Conservation (phyloP, 176 grass and related monocot species). For the Bothriochloa decipiens region DNA sequence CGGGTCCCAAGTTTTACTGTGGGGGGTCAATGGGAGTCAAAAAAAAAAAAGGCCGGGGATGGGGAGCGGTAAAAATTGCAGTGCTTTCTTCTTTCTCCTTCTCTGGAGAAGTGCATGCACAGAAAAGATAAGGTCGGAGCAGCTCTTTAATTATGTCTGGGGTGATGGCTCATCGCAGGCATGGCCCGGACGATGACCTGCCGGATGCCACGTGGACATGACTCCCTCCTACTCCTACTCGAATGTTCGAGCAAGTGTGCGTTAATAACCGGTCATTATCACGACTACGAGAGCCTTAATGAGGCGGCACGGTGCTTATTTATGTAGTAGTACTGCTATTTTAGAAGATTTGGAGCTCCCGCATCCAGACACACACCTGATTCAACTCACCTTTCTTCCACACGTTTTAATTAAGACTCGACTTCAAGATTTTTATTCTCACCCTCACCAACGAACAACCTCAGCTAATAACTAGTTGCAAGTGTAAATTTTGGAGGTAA, state of each 20-base stretch:
- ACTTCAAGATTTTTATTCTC: neutral
- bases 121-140: neutral
- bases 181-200: neutral
- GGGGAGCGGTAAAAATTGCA: constrained; percentile 29
- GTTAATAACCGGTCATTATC: neutral
- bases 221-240: neutral
- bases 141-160: neutral
- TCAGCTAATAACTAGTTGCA: no score
- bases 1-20: neutral
- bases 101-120: neutral
- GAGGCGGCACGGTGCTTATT: no score
- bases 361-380: neutral
- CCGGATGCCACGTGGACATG: neutral
- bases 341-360: neutral
- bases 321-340: neutral
- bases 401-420: neutral
- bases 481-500: no score
- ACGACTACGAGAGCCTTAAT: neutral
- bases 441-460: neutral
- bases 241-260: constrained; percentile 9
- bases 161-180: neutral
- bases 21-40: neutral
- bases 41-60: neutral
- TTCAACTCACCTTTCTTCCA: neutral
- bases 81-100: neutral